Base-by-base conservation (phyloP, 176 grass and related monocot species). In the Triticum timopheevii region DNA sequence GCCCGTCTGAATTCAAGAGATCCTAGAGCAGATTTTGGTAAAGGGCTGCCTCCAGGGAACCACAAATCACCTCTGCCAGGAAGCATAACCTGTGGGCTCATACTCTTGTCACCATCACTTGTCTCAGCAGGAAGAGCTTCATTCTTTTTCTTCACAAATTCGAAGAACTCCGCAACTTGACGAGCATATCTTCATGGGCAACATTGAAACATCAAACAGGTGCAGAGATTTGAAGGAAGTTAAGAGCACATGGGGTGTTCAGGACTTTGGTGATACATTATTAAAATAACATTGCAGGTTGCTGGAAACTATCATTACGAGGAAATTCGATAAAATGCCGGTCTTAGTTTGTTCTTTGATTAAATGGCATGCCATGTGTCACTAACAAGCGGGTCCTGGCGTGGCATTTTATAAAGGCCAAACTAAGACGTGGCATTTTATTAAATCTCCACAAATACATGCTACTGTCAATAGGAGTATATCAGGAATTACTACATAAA, bases 71-170 rank as follows among this genome's bases (percentile, higher is more conserved):
- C 76, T 68, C 64, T 67, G 35, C 59, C 79, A 50, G 92, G 95
- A 89, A 94, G 84, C 63, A 91, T 22, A 70, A 93, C 74, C 65
- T 91, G 87, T 79, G 89, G 82, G 76, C 65, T 74, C 28, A 27
- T 82, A 70, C 40, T 88, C 76, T 86, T 91, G 13, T 89, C 81
- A 66, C 54, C 39, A 79, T 63, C 56, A 49, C 2, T 17, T 34
- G 62, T 49, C 79, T 88, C 86, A 63, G 78, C 13, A 69, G 65
- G 59, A 8, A 54, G 36, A 66, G 82, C 62, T 90, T 95, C 90
- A 44, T 93, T 97, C 89, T 93, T 90, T 91, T 94, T 93, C 95
- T 95, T 97, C 89, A 97, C 95, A 84, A 97, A 97, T 30, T 97
- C 95, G 6, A 97, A 97, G 86, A 97, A 97, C 33, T 95, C 75